A percentile compares a stretch with the other conserved stretches of the same genome.
Conservation (phyloP, 78 protist genomes). For the Dictyostelium capitatum region DNA sequence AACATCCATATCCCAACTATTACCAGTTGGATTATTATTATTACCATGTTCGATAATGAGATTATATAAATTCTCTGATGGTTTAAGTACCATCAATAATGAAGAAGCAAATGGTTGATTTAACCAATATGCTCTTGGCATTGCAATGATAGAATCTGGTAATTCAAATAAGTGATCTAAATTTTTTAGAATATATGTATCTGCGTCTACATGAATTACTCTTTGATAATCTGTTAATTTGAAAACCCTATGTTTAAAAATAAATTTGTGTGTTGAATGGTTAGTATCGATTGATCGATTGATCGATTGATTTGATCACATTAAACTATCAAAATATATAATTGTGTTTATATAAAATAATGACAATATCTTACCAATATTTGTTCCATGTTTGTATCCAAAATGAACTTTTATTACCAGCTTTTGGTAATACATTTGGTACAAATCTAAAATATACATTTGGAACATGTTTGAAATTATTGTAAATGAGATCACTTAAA, state of each 20-base stretch:
- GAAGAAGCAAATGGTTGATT: neutral
- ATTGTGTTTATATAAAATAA: too few relatives aligned
- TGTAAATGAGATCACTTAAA: neutral
- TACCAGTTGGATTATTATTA: neutral
- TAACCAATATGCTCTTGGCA: constrained; percentile 6
- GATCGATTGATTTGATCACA: too few relatives aligned
- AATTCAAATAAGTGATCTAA: neutral
- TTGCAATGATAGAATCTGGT: neutral
- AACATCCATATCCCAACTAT: constrained; percentile 18
- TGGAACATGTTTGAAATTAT: neutral
- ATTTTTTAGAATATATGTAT: neutral
- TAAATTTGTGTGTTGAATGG: too few relatives aligned
- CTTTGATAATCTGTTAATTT: neutral
- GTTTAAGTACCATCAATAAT: neutral
- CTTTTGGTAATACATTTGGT: neutral
- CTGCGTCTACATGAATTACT: neutral
- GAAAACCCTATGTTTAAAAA: neutral
- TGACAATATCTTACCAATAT: too few relatives aligned
- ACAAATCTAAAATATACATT: neutral
- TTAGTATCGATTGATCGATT: too few relatives aligned
- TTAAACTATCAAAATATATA: too few relatives aligned
- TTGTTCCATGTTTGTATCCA: constrained; percentile 1
- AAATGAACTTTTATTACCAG: too few relatives aligned
- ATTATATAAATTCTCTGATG: neutral
- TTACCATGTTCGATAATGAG: neutral